phyloP scores from a whole-genome alignment of 2,329 filamentous ascomycete species.

The Capronia epimyces region DNA sequence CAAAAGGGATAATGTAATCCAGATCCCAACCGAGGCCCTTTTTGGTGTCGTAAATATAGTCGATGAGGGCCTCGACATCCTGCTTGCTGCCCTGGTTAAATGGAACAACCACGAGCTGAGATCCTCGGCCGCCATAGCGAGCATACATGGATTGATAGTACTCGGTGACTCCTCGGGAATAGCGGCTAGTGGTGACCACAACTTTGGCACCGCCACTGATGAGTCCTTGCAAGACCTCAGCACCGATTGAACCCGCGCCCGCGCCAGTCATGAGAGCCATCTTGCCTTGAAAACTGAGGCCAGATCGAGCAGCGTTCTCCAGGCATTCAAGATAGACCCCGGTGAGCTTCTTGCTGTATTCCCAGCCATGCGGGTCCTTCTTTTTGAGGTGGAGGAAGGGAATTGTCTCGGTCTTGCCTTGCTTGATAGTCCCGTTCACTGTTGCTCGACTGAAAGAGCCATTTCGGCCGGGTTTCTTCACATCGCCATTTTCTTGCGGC shows the following conservation, averaged over 20 bases:
- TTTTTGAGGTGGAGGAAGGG: conserved; percentile 96
- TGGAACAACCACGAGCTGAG: conserved; percentile 93
- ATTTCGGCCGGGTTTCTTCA: conserved; percentile 53
- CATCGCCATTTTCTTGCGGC: conserved; percentile 68
- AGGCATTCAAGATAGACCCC: conserved; percentile 86
- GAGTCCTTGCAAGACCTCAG: conserved; percentile 89
- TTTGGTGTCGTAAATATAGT: conserved; percentile 97
- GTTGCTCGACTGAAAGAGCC: conserved; percentile 39
- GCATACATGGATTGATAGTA: conserved; percentile 99
- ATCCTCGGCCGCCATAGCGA: conserved; percentile 85
- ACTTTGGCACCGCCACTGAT: conserved; percentile 97
- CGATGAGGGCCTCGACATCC: conserved; percentile 85
- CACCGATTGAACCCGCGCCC: conserved; percentile 94
- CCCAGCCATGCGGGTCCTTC: conserved; percentile 90
- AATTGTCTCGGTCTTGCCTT: conserved; percentile 90
- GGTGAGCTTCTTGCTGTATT: conserved; percentile 98
- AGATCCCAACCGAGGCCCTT: conserved; percentile 97
- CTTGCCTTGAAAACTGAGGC: conserved; percentile 90
- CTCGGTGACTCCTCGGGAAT: conserved; percentile 94
- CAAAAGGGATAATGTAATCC: conserved; percentile 92
- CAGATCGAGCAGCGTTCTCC: conserved; percentile 78
- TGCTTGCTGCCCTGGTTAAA: conserved; percentile 99
- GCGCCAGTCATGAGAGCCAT: conserved; percentile 97
- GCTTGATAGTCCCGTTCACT: conserved; percentile 56
- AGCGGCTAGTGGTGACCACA: conserved; percentile 90